A percentile compares a stretch with the other conserved stretches of the same genome.
Conservation (phyloP, 768 basidiomycete species). For the Tylopilus balloui region DNA sequence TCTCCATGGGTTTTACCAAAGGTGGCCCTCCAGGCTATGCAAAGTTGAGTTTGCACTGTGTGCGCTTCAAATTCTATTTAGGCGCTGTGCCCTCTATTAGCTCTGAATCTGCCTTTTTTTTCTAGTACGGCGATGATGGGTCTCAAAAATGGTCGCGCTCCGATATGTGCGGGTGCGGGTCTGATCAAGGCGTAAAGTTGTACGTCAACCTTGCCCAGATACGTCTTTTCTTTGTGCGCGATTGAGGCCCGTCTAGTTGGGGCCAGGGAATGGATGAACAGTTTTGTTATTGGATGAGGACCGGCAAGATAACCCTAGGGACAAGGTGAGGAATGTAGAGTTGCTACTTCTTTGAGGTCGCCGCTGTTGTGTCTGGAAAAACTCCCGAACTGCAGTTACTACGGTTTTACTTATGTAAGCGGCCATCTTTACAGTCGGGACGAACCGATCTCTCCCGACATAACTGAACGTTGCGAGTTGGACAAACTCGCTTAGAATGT, state of each 20-base stretch:
- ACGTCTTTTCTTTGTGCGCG: background rate
- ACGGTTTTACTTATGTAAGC: background rate
- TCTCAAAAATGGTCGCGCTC: background rate
- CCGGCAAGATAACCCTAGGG: too few species aligned
- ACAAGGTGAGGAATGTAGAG: background rate
- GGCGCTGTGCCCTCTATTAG: background rate
- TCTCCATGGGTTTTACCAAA: slow-evolving; percentile 1
- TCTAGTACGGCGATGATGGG: background rate
- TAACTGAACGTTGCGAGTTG: too few species aligned
- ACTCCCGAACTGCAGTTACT: background rate
- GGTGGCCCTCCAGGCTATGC: slow-evolving; percentile 1
- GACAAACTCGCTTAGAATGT: slow-evolving; percentile 9
- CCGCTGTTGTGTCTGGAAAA: too few species aligned
- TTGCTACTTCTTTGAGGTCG: too few species aligned
- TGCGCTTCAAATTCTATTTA: background rate
- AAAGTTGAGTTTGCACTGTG: background rate
- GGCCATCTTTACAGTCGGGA: too few species aligned
- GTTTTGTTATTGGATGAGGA: background rate
- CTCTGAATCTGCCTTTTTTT: slow-evolving; percentile 4
- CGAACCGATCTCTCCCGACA: too few species aligned
- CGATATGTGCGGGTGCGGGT: slow-evolving; percentile 6
- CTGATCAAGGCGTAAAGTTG: slow-evolving; percentile 1
- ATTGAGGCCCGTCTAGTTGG: background rate
- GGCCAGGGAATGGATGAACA: background rate
- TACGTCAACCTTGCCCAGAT: background rate